These are phyloP conservation scores for Phialocephala subalpina DNA, from an alignment of 2,329 filamentous ascomycete genomes.

Conservation along the genomic window DNA sequence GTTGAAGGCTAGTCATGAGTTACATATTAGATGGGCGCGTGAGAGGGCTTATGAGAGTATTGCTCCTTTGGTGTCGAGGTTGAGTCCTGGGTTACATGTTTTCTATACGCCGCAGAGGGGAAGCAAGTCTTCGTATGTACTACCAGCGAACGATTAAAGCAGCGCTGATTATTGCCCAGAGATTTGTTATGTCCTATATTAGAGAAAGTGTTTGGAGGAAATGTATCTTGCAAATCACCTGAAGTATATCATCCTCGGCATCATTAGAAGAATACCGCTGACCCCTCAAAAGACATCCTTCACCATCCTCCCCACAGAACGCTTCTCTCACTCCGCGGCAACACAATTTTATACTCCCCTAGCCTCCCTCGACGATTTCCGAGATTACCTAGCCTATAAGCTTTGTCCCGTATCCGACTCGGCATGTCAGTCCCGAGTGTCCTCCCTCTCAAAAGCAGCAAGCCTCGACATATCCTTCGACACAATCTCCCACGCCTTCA, in stretches of 20 bases:
- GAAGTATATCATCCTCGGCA: slow-evolving; percentile 47
- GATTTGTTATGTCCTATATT: slow-evolving; percentile 64
- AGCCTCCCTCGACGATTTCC: slow-evolving; percentile 62
- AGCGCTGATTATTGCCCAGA: slow-evolving; percentile 42
- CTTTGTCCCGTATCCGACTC: slow-evolving; percentile 57
- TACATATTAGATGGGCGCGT: slow-evolving; percentile 84
- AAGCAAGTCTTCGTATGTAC: slow-evolving; percentile 34
- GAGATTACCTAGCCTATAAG: slow-evolving; percentile 58
- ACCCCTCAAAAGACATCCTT: slow-evolving; percentile 61
- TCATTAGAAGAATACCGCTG: slow-evolving; percentile 20
- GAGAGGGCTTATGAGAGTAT: slow-evolving; percentile 62
- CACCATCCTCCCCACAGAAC: slow-evolving; percentile 64
- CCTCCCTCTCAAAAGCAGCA: slow-evolving; percentile 59
- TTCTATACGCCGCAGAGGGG: slow-evolving; percentile 69
- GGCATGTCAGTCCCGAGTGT: slow-evolving; percentile 58
- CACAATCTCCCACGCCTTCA: slow-evolving; percentile 69
- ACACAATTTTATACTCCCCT: slow-evolving; percentile 77
- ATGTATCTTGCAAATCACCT: slow-evolving; percentile 60
- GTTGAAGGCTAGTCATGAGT: slow-evolving; percentile 70
- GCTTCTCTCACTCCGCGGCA: slow-evolving; percentile 68
- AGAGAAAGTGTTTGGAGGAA: slow-evolving; percentile 61
- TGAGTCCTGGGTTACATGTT: slow-evolving; percentile 83
- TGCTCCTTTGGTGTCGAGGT: slow-evolving; percentile 76
- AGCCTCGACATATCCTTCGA: slow-evolving; percentile 83
- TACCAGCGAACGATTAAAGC: not conserved